These are phyloP conservation scores for Trametes versicolor DNA, from an alignment of 1,284 basidiomycete species.

Conservation along the genomic window DNA sequence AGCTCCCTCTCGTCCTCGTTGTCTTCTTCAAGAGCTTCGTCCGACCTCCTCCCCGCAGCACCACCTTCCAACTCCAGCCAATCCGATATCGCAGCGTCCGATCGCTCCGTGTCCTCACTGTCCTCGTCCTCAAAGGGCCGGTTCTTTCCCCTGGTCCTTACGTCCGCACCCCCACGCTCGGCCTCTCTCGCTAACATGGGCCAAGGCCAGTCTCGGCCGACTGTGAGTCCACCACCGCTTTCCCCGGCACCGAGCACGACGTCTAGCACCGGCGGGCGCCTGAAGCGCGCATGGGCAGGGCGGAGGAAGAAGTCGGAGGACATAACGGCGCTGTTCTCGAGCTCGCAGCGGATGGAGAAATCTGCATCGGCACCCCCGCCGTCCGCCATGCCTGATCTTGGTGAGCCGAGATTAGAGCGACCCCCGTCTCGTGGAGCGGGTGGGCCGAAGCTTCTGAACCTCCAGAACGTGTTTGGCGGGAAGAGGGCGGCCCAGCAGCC, in stretches of 20 bases:
- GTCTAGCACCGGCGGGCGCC: constrained; percentile 56
- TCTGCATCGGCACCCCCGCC: constrained; percentile 31
- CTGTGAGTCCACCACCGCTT: constrained; percentile 29
- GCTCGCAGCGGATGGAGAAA: constrained; percentile 42
- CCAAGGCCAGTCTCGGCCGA: constrained; percentile 37
- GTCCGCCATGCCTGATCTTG: constrained; percentile 34
- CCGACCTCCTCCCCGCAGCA: constrained; percentile 47
- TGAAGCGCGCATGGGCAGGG: constrained; percentile 70
- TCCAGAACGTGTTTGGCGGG: constrained; percentile 52
- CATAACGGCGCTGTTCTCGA: constrained; percentile 36
- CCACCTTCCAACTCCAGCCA: constrained; percentile 48
- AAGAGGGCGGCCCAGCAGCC: constrained; percentile 36
- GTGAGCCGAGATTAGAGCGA: constrained; percentile 31
- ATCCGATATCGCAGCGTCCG: constrained; percentile 53
- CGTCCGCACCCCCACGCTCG: constrained; percentile 41
- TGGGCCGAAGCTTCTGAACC: constrained; percentile 34
- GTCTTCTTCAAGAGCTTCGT: constrained; percentile 49
- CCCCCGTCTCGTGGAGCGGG: constrained; percentile 31
- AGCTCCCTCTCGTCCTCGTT: constrained; percentile 55
- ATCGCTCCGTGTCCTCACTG: constrained; percentile 50
- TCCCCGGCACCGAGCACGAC: constrained; percentile 47
- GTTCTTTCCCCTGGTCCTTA: constrained; percentile 49
- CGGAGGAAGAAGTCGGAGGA: constrained; percentile 74
- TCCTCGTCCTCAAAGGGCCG: constrained; percentile 49
- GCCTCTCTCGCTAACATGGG: constrained; percentile 40